Evolutionary conservation across 2,329 filamentous ascomycete species (phyloP).

Genomic region (Mycosphaerelloides madeirae): DNA sequence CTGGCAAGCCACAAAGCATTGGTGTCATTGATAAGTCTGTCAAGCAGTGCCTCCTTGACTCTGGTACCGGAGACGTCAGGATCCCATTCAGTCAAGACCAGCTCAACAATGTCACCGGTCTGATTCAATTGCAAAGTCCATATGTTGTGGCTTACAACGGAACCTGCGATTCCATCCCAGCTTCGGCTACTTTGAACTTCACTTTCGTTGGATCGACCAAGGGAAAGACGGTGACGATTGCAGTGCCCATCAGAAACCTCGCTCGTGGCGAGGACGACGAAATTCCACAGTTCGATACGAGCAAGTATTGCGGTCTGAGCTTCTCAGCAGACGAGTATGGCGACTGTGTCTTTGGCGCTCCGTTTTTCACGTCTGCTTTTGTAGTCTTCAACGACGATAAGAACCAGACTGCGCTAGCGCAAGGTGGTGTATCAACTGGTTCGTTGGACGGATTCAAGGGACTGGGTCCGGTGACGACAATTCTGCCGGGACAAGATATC

Average conservation of each 20-base stretch:
- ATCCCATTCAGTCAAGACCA: neutral
- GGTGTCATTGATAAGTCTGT: neutral
- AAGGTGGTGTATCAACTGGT: slow-evolving; percentile 22
- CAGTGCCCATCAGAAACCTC: slow-evolving; percentile 32
- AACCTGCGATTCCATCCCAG: slow-evolving; percentile 1
- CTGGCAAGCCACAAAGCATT: neutral
- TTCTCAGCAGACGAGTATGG: slow-evolving; percentile 27
- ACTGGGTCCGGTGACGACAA: too few relatives aligned
- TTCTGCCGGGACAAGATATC: too few relatives aligned
- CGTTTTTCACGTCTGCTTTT: slow-evolving; percentile 32
- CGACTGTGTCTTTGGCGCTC: slow-evolving; percentile 30
- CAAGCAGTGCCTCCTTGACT: slow-evolving; percentile 3
- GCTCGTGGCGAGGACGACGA: slow-evolving; percentile 23
- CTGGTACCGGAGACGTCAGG: neutral
- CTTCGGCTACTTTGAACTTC: neutral
- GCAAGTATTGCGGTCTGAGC: slow-evolving; percentile 22
- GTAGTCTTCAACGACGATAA: slow-evolving; percentile 33
- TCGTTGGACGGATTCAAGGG: too few relatives aligned
- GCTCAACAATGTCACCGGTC: neutral
- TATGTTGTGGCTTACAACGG: neutral
- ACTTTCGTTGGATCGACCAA: neutral
- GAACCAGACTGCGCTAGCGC: slow-evolving; percentile 31
- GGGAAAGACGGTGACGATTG: slow-evolving; percentile 12
- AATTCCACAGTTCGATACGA: slow-evolving; percentile 4
- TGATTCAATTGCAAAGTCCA: neutral